Percentiles rank a stretch among this genome's conserved stretches.
phyloP scores from a whole-genome alignment of 176 grass and related monocot species.

The Phoenix roebelenii region DNA sequence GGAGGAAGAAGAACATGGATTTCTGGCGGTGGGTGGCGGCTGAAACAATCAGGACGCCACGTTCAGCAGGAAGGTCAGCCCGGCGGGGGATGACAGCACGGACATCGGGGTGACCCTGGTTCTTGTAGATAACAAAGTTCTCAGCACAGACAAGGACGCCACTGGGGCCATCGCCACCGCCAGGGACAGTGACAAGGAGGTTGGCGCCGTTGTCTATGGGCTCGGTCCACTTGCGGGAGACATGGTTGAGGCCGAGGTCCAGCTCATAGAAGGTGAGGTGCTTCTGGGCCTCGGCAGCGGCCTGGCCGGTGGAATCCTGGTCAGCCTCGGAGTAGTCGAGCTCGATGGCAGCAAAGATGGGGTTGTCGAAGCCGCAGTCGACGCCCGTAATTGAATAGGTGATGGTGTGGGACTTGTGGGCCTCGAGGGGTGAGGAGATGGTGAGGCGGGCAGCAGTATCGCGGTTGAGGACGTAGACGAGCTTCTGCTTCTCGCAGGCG shows the following conservation, averaged over 20 bases:
- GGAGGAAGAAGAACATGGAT: slow-evolving; percentile 79
- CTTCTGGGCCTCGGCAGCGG: slow-evolving; percentile 84
- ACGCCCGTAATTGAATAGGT: slow-evolving; percentile 72
- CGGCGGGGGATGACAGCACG: slow-evolving; percentile 85
- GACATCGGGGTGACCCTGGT: slow-evolving; percentile 92
- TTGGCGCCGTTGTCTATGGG: slow-evolving; percentile 87
- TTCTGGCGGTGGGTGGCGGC: slow-evolving; percentile 89
- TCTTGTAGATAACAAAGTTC: slow-evolving; percentile 89
- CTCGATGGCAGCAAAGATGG: slow-evolving; percentile 80
- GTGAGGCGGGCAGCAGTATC: slow-evolving; percentile 70
- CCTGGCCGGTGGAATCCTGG: slow-evolving; percentile 63
- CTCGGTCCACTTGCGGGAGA: slow-evolving; percentile 84
- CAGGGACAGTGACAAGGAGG: slow-evolving; percentile 81
- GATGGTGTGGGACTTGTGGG: slow-evolving; percentile 81
- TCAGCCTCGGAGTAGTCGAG: slow-evolving; percentile 87
- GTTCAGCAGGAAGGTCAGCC: slow-evolving; percentile 82
- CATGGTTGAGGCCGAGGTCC: slow-evolving; percentile 88
- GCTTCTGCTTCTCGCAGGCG: slow-evolving; percentile 95
- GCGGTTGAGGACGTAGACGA: slow-evolving; percentile 88
- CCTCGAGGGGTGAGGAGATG: slow-evolving; percentile 91
- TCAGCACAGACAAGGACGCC: slow-evolving; percentile 88
- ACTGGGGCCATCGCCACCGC: slow-evolving; percentile 71
- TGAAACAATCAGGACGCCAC: slow-evolving; percentile 91
- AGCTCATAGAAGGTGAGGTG: slow-evolving; percentile 97
- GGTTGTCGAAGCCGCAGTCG: slow-evolving; percentile 93